phyloP scores from a whole-genome alignment of 176 grass and related monocot genomes.

The Canna indica region DNA sequence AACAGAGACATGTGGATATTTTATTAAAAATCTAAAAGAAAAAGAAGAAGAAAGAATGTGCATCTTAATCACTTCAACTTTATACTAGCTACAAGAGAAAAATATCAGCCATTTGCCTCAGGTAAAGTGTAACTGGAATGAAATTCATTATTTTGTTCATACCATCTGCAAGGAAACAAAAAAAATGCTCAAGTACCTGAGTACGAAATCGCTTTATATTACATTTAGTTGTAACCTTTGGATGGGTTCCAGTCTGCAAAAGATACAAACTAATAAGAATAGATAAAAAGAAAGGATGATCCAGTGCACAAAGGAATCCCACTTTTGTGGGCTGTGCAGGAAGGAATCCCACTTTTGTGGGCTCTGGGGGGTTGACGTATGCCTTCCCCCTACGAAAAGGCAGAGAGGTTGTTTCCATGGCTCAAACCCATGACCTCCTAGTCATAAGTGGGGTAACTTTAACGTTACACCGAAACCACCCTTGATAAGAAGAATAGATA shows the following conservation, averaged over 20 bases:
- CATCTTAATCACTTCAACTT: neutral
- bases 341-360: no score
- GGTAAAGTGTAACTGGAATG: neutral
- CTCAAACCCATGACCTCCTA: no score
- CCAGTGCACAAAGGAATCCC: no score
- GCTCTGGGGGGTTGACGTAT: no score
- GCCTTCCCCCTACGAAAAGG: no score
- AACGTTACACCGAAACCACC: no score
- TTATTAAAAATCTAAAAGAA: neutral
- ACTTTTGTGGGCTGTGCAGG: no score
- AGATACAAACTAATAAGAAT: neutral
- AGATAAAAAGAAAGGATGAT: no score
- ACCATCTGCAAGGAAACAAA: neutral
- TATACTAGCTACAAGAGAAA: neutral
- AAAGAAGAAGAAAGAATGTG: neutral
- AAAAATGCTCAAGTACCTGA: conserved; percentile 43
- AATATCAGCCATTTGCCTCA: neutral
- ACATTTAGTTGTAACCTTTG: conserved; percentile 62
- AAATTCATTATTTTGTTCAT: neutral
- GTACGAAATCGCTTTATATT: conserved; percentile 68
- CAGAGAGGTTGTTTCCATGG: no score
- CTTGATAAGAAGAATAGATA: no score
- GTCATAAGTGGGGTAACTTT: no score
- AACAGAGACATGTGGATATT: neutral
- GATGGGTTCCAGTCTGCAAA: conserved; percentile 86